A percentile compares a stretch with the other conserved stretches of the same genome.
Conservation (phyloP, 805 yeast species). For the Tetrapisispora fleetii region DNA sequence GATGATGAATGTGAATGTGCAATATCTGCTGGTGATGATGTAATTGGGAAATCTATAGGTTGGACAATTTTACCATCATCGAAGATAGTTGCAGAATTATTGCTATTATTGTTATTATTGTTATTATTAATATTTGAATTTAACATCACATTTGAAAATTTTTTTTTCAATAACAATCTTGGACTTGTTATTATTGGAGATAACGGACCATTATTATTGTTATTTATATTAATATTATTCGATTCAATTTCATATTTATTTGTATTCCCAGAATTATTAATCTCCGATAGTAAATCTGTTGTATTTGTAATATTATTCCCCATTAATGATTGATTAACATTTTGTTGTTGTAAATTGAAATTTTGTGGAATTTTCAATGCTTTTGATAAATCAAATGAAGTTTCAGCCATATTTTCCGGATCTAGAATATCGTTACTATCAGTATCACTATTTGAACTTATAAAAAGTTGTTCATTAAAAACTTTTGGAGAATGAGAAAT, state of each 20-base stretch:
- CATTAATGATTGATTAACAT: neutral
- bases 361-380: conserved; percentile 18
- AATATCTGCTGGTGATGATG: neutral
- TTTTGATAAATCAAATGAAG: conserved; percentile 24
- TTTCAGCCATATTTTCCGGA: conserved; percentile 7
- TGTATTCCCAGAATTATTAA: neutral
- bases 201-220: conserved; percentile 1
- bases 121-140: conserved; percentile 1
- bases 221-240: neutral
- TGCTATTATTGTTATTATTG: no score
- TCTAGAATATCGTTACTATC: conserved; percentile 1
- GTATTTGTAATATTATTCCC: conserved; percentile 2
- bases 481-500: neutral
- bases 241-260: neutral
- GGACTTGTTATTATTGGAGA: conserved; percentile 9
- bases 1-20: neutral
- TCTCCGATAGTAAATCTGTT: neutral
- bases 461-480: neutral
- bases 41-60: neutral
- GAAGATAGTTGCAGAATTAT: neutral
- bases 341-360: neutral
- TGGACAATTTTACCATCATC: neutral
- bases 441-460: neutral
- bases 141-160: conserved; percentile 13
- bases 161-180: conserved; percentile 15